Percentiles rank a stretch among this genome's conserved stretches.
Conservation (phyloP, 495 filamentous ascomycete genomes). For the Copromyces sp. region DNA sequence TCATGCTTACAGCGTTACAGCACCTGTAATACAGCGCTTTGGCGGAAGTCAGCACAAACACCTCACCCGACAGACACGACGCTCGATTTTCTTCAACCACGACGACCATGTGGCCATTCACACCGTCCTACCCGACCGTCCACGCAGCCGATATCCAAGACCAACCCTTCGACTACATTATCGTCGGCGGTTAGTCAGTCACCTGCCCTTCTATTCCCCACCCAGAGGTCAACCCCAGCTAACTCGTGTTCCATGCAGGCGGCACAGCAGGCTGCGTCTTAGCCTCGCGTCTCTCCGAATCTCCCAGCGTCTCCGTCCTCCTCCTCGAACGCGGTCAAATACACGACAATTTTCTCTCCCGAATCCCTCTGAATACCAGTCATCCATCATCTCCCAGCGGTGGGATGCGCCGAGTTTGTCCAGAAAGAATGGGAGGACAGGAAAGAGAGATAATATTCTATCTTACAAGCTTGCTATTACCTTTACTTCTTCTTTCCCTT, state of each 20-base stretch:
- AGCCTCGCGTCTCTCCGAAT: constrained; percentile 39
- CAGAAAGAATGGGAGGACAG: constrained; percentile 18
- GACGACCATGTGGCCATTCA: constrained; percentile 13
- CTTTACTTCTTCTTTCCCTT: neutral
- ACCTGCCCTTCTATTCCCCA: no score
- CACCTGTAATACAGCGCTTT: neutral
- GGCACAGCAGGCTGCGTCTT: constrained; percentile 40
- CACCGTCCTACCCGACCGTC: constrained; percentile 5
- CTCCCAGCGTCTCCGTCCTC: constrained; percentile 34
- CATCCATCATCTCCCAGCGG: constrained; percentile 17
- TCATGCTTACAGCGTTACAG: neutral
- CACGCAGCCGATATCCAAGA: constrained; percentile 1
- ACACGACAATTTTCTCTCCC: constrained; percentile 21
- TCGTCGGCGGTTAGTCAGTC: constrained; percentile 24
- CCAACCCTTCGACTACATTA: constrained; percentile 22
- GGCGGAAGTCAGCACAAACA: neutral
- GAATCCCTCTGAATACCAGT: constrained; percentile 45
- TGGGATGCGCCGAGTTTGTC: constrained; percentile 38
- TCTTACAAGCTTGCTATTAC: neutral
- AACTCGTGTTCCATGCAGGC: constrained; percentile 4
- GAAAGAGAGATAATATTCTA: neutral
- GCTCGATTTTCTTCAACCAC: neutral
- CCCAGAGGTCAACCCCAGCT: neutral
- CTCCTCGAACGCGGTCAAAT: constrained; percentile 38
- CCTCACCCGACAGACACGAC: neutral